Percentiles rank a stretch among this genome's conserved stretches.
phyloP scores from a whole-genome alignment of 306 rosid species.

The Echinosophora koreensis region DNA sequence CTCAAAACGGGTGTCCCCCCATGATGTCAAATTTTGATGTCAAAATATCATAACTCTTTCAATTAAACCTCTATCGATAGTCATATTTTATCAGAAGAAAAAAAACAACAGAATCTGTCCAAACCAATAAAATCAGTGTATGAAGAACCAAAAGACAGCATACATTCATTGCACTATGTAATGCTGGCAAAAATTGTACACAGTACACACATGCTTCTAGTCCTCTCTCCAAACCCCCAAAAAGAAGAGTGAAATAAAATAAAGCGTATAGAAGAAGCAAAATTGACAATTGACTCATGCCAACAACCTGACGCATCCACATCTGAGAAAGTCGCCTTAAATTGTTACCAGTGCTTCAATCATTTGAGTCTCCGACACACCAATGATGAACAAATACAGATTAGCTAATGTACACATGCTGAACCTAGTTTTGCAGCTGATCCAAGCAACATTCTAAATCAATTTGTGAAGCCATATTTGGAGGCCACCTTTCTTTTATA shows the following conservation, averaged over 20 bases:
- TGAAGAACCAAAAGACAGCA: background rate
- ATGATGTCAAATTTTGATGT: too few species aligned
- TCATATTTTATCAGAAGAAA: too few species aligned
- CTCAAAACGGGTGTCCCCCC: too few species aligned
- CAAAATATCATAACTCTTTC: too few species aligned
- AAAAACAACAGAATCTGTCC: too few species aligned
- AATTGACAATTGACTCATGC: constrained; percentile 15
- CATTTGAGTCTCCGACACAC: constrained; percentile 23
- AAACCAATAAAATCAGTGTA: background rate
- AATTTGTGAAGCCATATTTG: constrained; percentile 29
- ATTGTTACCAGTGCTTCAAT: constrained; percentile 37
- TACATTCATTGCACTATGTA: background rate
- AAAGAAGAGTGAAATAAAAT: constrained; percentile 21
- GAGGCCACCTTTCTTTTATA: constrained; percentile 1
- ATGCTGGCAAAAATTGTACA: constrained; percentile 25
- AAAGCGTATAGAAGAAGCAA: constrained; percentile 31
- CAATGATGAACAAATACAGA: constrained; percentile 48
- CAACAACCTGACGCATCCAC: constrained; percentile 7
- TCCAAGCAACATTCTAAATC: constrained; percentile 23
- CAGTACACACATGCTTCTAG: constrained; percentile 38
- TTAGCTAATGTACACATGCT: constrained; percentile 21
- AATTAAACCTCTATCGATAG: too few species aligned
- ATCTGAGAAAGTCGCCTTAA: constrained; percentile 35
- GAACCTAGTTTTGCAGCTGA: constrained; percentile 18
- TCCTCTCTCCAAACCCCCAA: constrained; percentile 25